Evolutionary conservation across 768 basidiomycete species (phyloP).

Genomic region (Termitomyces sp.): DNA sequence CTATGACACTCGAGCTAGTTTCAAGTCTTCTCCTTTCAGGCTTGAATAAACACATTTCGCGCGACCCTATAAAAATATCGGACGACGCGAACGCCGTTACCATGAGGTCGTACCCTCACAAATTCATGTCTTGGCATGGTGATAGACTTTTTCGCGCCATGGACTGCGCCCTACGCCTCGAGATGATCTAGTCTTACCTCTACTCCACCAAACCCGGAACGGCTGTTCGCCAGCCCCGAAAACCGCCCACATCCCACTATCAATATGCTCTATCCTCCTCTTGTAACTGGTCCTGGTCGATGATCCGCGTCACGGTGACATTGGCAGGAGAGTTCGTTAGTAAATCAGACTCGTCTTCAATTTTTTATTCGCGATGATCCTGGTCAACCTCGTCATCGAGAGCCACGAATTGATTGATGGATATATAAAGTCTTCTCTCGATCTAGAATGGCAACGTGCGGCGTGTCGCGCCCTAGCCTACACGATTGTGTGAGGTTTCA

Average conservation of each 20-base stretch:
- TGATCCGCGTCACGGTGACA: too few species aligned
- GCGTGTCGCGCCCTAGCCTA: too few species aligned
- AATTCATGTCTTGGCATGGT: constrained; percentile 16
- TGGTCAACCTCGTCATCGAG: too few species aligned
- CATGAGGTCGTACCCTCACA: constrained; percentile 10
- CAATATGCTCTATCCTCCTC: background rate
- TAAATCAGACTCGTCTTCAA: too few species aligned
- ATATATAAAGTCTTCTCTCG: background rate
- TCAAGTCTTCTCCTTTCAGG: constrained; percentile 21
- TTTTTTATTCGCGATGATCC: too few species aligned
- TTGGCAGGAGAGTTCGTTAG: too few species aligned
- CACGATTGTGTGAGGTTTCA: too few species aligned
- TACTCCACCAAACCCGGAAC: background rate
- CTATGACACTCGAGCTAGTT: constrained; percentile 25
- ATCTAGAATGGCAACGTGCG: too few species aligned
- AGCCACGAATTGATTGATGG: too few species aligned
- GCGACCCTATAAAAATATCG: constrained; percentile 21
- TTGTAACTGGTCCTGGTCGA: too few species aligned
- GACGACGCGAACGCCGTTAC: constrained; percentile 13
- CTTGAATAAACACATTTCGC: constrained; percentile 15
- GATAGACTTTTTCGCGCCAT: constrained; percentile 25
- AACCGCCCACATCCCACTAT: background rate
- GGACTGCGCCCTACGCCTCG: constrained; percentile 28
- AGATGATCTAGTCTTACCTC: constrained; percentile 19
- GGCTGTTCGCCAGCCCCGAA: background rate